Conservation (phyloP, 2,329 filamentous ascomycete genomes). For the Monosporascus sp. region DNA sequence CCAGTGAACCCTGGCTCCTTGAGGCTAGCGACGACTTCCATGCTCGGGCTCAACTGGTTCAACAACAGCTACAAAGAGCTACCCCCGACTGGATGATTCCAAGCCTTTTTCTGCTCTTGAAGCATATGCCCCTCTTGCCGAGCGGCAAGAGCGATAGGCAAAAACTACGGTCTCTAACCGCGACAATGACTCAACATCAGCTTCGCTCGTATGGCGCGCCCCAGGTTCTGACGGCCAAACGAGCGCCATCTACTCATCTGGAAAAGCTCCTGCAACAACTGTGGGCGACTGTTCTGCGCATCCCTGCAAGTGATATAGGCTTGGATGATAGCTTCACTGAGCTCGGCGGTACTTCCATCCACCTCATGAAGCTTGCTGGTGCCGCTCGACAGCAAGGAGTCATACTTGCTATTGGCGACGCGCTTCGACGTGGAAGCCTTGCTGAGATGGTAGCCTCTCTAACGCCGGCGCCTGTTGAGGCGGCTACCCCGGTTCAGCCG, state of each 20-base stretch:
- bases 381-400: constrained; percentile 1
- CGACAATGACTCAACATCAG: constrained; percentile 2
- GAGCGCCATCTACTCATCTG: too few species aligned
- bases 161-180: constrained; percentile 2
- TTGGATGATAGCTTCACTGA: constrained; percentile 14
- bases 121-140: constrained; percentile 1
- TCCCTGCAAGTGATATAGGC: constrained; percentile 4
- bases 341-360: constrained; percentile 21
- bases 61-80: background rate
- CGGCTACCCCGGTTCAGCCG: constrained; percentile 1
- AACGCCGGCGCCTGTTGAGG: constrained; percentile 7
- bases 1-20: too few species aligned
- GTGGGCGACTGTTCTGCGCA: constrained; percentile 7
- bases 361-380: constrained; percentile 13
- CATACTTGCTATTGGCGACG: background rate
- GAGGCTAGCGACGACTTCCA: background rate
- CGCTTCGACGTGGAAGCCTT: background rate
- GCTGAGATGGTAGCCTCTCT: background rate
- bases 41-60: background rate
- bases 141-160: constrained; percentile 9
- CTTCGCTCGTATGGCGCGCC: background rate
- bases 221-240: background rate
- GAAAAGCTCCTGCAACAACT: constrained; percentile 3
- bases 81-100: constrained; percentile 10
- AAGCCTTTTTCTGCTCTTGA: constrained; percentile 1